These are phyloP conservation scores for Babesia bigemina DNA, from an alignment of 169 alveolate genomes.

Conservation along the genomic window DNA sequence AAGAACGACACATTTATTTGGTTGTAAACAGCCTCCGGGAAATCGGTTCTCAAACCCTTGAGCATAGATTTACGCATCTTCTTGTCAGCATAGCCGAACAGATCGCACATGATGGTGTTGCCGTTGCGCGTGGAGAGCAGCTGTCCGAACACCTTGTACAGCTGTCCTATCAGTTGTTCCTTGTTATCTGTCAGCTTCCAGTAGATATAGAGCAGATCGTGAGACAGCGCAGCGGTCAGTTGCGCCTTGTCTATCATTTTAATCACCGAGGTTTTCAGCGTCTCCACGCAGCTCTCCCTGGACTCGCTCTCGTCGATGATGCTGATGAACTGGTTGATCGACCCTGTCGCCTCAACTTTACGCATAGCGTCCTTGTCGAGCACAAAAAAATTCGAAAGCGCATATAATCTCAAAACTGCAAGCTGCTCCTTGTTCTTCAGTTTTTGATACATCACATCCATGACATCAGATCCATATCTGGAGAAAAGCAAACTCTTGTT, in stretches of 20 bases:
- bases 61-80: constrained; percentile 54
- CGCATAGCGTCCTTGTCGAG: constrained; percentile 30
- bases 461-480: constrained; percentile 58
- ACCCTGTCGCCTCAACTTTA: constrained; percentile 16
- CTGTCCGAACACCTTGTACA: constrained; percentile 52
- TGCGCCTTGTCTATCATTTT: constrained; percentile 67
- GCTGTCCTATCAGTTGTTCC: constrained; percentile 44
- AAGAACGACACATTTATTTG: constrained; percentile 41
- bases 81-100: constrained; percentile 58
- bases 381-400: constrained; percentile 50
- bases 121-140: constrained; percentile 66
- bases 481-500: constrained; percentile 30
- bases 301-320: constrained; percentile 28
- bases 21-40: constrained; percentile 64
- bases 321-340: constrained; percentile 43
- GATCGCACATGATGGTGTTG: constrained; percentile 26
- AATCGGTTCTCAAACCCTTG: constrained; percentile 50
- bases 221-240: constrained; percentile 52
- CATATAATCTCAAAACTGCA: constrained; percentile 35
- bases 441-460: constrained; percentile 66
- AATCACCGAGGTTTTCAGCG: constrained; percentile 12
- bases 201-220: constrained; percentile 48
- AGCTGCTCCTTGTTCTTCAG: constrained; percentile 61
- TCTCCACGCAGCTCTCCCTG: constrained; percentile 33
- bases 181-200: constrained; percentile 42